These are phyloP conservation scores for Trametes pubescens DNA, from an alignment of 1,284 basidiomycete species.

Conservation along the genomic window DNA sequence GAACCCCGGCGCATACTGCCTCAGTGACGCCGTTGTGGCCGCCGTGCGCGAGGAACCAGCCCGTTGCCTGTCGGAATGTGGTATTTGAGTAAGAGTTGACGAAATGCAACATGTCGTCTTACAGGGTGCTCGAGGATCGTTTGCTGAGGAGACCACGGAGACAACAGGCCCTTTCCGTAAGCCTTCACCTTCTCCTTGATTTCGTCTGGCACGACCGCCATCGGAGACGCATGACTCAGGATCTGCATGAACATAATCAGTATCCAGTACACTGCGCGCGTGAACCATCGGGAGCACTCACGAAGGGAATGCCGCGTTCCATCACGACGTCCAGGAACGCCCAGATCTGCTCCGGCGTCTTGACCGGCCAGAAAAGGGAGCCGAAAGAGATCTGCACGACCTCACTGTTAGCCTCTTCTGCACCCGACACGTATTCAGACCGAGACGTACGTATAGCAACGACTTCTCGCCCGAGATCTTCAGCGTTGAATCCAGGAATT, in stretches of 20 bases:
- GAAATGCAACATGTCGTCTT: not conserved
- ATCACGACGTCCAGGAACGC: constrained; percentile 31
- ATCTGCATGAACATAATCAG: constrained; percentile 24
- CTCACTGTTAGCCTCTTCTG: not conserved
- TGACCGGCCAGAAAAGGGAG: constrained; percentile 29
- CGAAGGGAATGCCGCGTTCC: constrained; percentile 32
- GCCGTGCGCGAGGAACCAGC: constrained; percentile 35
- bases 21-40: constrained; percentile 35
- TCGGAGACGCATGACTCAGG: constrained; percentile 32
- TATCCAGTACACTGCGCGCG: not conserved
- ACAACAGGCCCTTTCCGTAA: constrained; percentile 31
- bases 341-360: constrained; percentile 29
- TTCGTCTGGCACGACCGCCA: constrained; percentile 26
- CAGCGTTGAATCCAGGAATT: constrained; percentile 29
- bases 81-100: not conserved
- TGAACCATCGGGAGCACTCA: constrained; percentile 2
- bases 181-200: constrained; percentile 29
- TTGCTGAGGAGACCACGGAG: constrained; percentile 37
- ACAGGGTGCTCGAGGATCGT: constrained; percentile 36
- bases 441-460: constrained; percentile 34
- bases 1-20: constrained; percentile 27
- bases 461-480: constrained; percentile 31
- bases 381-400: constrained; percentile 30
- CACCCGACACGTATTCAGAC: no score
- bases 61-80: constrained; percentile 20